Conservation (phyloP, 2,329 filamentous ascomycete species). For the Beauveria scarabaeidicola region DNA sequence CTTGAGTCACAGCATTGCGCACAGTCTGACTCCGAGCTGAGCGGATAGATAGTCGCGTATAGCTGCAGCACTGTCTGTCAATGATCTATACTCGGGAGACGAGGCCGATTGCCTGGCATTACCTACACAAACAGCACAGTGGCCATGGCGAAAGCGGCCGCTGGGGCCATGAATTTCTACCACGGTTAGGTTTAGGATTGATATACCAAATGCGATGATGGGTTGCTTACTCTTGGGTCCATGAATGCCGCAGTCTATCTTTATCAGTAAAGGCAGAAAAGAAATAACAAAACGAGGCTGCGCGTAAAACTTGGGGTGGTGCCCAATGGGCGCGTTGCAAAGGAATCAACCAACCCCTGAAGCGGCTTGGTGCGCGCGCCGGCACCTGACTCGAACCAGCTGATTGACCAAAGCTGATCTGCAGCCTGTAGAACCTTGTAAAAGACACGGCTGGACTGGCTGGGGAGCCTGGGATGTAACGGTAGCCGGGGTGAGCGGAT, state of each 20-base stretch:
- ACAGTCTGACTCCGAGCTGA: constrained; percentile 28
- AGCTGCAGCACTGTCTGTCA: constrained; percentile 19
- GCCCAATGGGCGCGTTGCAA: neutral
- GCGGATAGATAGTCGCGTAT: constrained; percentile 34
- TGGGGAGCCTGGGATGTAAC: neutral
- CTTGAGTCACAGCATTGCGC: constrained; percentile 3
- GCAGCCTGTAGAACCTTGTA: neutral
- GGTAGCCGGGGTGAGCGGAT: neutral
- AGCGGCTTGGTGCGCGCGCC: neutral
- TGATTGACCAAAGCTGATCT: neutral
- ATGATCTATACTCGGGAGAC: neutral
- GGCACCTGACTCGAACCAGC: neutral
- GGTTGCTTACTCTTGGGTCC: neutral
- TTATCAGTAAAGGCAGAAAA: neutral
- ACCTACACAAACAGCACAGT: constrained; percentile 39
- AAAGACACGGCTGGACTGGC: neutral
- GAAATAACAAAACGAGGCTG: neutral
- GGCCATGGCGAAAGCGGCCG: constrained; percentile 47
- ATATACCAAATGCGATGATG: neutral
- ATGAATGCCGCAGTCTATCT: neutral
- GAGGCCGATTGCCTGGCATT: neutral
- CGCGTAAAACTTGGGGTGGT: neutral
- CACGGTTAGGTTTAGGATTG: neutral
- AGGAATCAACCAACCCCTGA: neutral
- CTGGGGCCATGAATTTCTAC: constrained; percentile 39